Base-by-base conservation (phyloP, 2,329 filamentous ascomycete species). In the Aspergillus terreus region DNA sequence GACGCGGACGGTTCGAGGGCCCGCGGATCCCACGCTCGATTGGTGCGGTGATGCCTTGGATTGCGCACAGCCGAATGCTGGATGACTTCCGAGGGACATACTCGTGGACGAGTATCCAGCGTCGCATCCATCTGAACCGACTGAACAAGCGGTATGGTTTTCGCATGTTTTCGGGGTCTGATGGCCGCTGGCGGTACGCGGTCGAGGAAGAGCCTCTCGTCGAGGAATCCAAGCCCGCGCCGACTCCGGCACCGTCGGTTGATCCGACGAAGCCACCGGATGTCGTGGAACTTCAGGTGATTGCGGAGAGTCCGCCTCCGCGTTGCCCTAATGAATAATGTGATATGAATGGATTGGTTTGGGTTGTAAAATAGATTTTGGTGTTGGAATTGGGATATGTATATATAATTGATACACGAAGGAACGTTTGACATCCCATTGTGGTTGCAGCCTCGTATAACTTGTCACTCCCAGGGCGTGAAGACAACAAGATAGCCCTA, bases 21-120 rank as follows among this genome's bases (percentile, higher is more conserved):
- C 67, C 67, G 3, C 59, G 67, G 9, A 65, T 69, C 50, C 67
- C 67, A 3, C 64, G 66, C 6, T 69, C 67, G 2, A 66, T 69
- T 17, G 67, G 67, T 6, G 58, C 65, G 2, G 56, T 69, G 5
- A 63, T 69, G 9, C 67, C 67, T 1, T 69, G 67, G 67, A 56
- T 69, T 21, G 63, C 65, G 4, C 64, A 68, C 40, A 69, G 64
- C 44, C 63, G 60, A 23, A 68, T 69, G 65, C 56, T 67, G 4
- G 44, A 54, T 17, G 67, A 69, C 36, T 67, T 69, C 32, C 55
- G 55, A 10, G 53, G 63, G 23, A 69, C 65, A 1, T 64, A 67
- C 36, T 35, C 44, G 6, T 69, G 66, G 67, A 64, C 55, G 2
- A 69, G 54, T 49, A 45, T 53, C 4, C 51, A 65, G 47, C 58